phyloP scores from a whole-genome alignment of 495 filamentous ascomycete genomes.

The Podospora australis region DNA sequence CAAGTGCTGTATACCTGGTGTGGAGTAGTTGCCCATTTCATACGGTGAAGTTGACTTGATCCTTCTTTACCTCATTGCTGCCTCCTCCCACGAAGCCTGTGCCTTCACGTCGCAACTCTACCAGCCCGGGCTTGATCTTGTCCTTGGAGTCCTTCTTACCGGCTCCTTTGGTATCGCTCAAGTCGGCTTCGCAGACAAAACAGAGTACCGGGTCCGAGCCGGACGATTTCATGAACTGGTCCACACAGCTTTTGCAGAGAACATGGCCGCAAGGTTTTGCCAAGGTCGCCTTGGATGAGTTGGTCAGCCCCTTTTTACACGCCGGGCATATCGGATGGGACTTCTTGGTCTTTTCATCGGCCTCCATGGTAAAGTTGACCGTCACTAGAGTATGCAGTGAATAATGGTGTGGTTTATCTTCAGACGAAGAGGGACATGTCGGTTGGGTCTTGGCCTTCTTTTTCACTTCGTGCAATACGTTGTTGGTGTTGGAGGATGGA shows the following conservation, averaged over 20 bases:
- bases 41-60: slow-evolving; percentile 79
- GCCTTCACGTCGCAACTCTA: slow-evolving; percentile 80
- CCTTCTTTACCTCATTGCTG: slow-evolving; percentile 71
- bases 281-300: slow-evolving; percentile 76
- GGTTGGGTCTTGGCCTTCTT: slow-evolving; percentile 66
- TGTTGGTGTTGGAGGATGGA: slow-evolving; percentile 50
- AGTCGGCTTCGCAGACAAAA: slow-evolving; percentile 81
- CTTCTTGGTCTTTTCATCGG: slow-evolving; percentile 45
- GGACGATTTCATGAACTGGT: slow-evolving; percentile 72
- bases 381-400: slow-evolving; percentile 76
- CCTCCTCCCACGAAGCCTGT: slow-evolving; percentile 90
- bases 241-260: slow-evolving; percentile 79
- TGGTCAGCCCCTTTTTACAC: slow-evolving; percentile 79
- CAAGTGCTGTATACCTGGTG: neutral
- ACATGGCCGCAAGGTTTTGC: slow-evolving; percentile 94
- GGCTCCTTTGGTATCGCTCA: slow-evolving; percentile 51
- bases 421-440: slow-evolving; percentile 70
- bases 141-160: slow-evolving; percentile 47
- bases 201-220: slow-evolving; percentile 58
- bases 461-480: slow-evolving; percentile 47
- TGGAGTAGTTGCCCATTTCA: slow-evolving; percentile 24
- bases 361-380: slow-evolving; percentile 75
- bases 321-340: slow-evolving; percentile 69
- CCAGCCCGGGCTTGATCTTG: slow-evolving; percentile 64
- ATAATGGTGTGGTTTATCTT: slow-evolving; percentile 65